Base-by-base conservation (phyloP, 768 basidiomycete species). In the Hysterangium stoloniferum region DNA sequence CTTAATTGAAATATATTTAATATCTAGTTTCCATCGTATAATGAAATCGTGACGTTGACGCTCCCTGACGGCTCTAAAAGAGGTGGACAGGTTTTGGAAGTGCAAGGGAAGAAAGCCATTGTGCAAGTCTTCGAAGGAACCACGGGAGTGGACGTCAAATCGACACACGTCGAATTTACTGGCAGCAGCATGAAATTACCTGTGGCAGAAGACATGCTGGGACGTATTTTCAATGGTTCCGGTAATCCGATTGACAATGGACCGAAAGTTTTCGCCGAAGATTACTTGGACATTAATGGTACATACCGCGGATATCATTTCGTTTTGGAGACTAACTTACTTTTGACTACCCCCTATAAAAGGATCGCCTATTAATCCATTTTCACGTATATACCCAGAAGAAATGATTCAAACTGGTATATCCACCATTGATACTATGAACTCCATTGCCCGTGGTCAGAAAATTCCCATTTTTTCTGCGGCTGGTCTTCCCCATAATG, bases 371-470 rank as follows among this genome's bases (percentile, higher is more conserved):
- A 99, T 98, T 71, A 99, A 95, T 67, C 92, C 92, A 19, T 95
- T 84, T 68, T 90, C 89, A 55, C 93, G 96, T 65, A 98, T 97
- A 72, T 98, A 99, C 72, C 96, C 96, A 54, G 96, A 98, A 70
- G 96, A 99, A 71, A 99, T 99, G 96, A 98, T 99, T 57, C 96
- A 99, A 69, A 99, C 96, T 31, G 96, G 96, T 69, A 98, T 98
- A 62, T 99, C 96, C 37, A 99, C 96, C 22, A 94, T 95, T 63
- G 92, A 95, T 65, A 81, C 80, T 36, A 95, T 95, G 92, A 94
- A 99, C 71, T 95, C 95, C 52, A 99, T 99, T 64, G 96, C 96
- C 54, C 92, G 96, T 71, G 96, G 96, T 11, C 96, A 99, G 71
- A 99, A 99, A 80, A 98, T 99, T 58, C 96, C 96, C 54, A 99